These are phyloP conservation scores for Curvularia eragrostidis DNA, from an alignment of 2,329 filamentous ascomycete genomes.

Conservation along the genomic window DNA sequence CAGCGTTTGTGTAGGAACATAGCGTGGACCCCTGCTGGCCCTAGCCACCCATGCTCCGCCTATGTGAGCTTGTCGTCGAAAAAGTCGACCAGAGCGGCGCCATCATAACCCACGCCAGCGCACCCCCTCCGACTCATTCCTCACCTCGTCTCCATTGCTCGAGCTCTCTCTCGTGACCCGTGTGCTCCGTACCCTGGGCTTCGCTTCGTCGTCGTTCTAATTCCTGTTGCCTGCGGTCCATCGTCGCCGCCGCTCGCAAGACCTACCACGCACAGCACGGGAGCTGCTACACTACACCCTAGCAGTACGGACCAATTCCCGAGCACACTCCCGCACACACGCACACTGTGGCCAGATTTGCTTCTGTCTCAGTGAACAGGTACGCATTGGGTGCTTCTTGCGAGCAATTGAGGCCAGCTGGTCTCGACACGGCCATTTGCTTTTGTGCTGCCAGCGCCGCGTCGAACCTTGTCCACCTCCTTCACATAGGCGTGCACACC, in stretches of 20 bases:
- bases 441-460: not conserved
- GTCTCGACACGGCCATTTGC: not conserved
- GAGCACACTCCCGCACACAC: slow-evolving; percentile 17
- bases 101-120: slow-evolving; percentile 33
- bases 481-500: slow-evolving; percentile 28
- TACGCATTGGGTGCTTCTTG: slow-evolving; percentile 29
- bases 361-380: slow-evolving; percentile 40
- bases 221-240: slow-evolving; percentile 27
- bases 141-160: slow-evolving; percentile 32
- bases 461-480: slow-evolving; percentile 21
- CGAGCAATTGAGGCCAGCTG: slow-evolving; percentile 15
- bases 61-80: slow-evolving; percentile 28
- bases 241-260: slow-evolving; percentile 17
- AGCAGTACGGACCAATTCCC: slow-evolving; percentile 45
- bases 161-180: slow-evolving; percentile 20
- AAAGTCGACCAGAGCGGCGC: slow-evolving; percentile 31
- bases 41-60: slow-evolving; percentile 24
- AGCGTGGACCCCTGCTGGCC: slow-evolving; percentile 20
- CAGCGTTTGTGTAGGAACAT: slow-evolving; percentile 14
- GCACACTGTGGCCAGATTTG: slow-evolving; percentile 41
- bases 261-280: slow-evolving; percentile 36
- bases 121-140: slow-evolving; percentile 28
- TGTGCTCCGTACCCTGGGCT: slow-evolving; percentile 21
- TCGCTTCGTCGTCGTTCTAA: slow-evolving; percentile 1
- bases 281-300: slow-evolving; percentile 34